These are phyloP conservation scores for Apophysomyces variabilis DNA, from an alignment of 371 early-diverging fungal species.

Conservation along the genomic window DNA sequence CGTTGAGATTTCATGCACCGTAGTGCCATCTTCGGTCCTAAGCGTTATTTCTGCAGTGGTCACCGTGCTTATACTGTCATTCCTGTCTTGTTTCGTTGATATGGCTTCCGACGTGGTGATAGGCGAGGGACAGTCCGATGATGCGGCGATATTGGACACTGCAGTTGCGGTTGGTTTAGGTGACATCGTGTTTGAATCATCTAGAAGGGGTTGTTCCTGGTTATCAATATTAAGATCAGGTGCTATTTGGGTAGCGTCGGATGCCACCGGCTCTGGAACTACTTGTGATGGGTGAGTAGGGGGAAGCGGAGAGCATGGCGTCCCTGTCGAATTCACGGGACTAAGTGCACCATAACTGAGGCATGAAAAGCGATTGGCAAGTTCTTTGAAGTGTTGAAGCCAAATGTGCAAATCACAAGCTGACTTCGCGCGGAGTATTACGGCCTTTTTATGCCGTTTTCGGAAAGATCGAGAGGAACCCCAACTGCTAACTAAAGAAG, in stretches of 20 bases:
- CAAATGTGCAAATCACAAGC: constrained; percentile 45
- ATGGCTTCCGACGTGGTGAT: no score
- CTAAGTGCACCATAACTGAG: constrained; percentile 4
- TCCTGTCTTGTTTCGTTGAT: no score
- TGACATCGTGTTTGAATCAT: no score
- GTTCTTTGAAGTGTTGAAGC: constrained; percentile 32
- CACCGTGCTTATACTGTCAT: no score
- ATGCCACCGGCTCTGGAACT: not conserved
- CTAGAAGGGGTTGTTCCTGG: no score
- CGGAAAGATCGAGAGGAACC: not conserved
- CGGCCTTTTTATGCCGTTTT: constrained; percentile 11
- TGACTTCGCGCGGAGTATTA: constrained; percentile 42
- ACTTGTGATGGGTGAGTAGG: not conserved
- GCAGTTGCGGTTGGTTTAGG: no score
- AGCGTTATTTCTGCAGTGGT: no score
- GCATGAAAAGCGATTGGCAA: constrained; percentile 31
- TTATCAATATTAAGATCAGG: no score
- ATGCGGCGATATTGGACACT: not conserved
- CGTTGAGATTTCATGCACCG: not conserved
- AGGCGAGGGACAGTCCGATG: no score
- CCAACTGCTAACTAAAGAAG: not conserved
- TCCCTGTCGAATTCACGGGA: not conserved
- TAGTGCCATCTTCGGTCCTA: not conserved
- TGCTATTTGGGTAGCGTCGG: no score
- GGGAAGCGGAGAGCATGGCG: not conserved